Evolutionary conservation across 2,329 filamentous ascomycete genomes (phyloP).

Genomic region (Trichoderma gracile): DNA sequence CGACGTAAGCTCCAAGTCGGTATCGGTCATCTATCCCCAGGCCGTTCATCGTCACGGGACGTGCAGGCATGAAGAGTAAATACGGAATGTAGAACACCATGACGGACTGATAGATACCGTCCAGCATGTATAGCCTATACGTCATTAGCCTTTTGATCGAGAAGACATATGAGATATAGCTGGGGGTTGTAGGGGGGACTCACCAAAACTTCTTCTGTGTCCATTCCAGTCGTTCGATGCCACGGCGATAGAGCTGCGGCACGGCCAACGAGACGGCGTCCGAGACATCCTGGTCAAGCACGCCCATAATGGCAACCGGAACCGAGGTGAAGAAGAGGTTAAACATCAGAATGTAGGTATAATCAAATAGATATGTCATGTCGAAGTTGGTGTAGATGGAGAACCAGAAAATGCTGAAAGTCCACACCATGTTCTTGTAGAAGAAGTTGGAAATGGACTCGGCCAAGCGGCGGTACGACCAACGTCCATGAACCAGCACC

Average conservation of each 20-base stretch:
- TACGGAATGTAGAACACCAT: conserved; percentile 94
- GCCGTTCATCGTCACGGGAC: conserved; percentile 71
- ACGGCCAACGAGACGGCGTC: conserved; percentile 92
- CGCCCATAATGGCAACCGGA: conserved; percentile 91
- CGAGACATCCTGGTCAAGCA: conserved; percentile 94
- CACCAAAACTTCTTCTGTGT: conserved; percentile 96
- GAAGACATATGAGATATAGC: background rate
- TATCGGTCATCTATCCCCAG: conserved; percentile 75
- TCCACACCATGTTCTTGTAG: conserved; percentile 99
- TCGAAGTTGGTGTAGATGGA: conserved; percentile 95
- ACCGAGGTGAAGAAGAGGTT: conserved; percentile 96
- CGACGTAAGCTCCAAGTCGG: conserved; percentile 85
- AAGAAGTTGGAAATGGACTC: conserved; percentile 99
- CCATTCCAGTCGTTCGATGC: conserved; percentile 96
- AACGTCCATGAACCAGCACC: conserved; percentile 86
- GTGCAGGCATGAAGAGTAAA: conserved; percentile 69
- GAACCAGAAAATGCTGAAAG: conserved; percentile 95
- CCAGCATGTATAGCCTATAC: conserved; percentile 85
- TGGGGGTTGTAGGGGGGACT: conserved; percentile 38
- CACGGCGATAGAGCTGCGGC: conserved; percentile 90
- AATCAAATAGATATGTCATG: conserved; percentile 95
- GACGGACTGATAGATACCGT: conserved; percentile 91
- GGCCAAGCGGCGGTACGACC: conserved; percentile 92
- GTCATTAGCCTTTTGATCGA: conserved; percentile 18
- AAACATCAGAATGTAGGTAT: conserved; percentile 95